Evolutionary conservation across 495 filamentous ascomycete genomes (phyloP), one percentile per base, ranked within the genome.

Genomic region (Chaetomium cochliodes): DNA sequence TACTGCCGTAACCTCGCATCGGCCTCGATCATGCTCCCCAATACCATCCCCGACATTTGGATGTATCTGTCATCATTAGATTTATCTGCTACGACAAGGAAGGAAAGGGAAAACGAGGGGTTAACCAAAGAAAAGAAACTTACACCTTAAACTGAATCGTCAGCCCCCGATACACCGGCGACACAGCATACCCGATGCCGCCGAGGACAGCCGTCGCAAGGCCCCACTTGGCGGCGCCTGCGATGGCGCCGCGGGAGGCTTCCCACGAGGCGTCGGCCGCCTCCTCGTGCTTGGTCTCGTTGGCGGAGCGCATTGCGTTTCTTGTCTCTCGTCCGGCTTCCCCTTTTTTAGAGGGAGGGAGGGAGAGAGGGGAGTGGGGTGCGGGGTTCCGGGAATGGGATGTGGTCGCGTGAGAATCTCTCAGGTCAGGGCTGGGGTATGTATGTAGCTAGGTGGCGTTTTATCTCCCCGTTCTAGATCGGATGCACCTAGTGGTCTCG

Each of bases 121-220:
- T 6, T 16, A 22, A 33, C 46, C 28, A 65, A 47, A 33, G 26
- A 18, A 28, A 37, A 12, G 15, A 6, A 33, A 65, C 44, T 66
- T 83, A 91, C 80, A 93, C 86, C 79, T 96, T 97, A 77, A 96
- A 97, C 73, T 96, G 92, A 22, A 92, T 79, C 2, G 92, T 97
- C 67, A 96, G 72, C 0, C 89, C 85, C 28, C 92, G 85, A 70
- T 96, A 97, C 16, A 97, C 68, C 9, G 91, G 91, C 20, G 87
- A 87, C 61, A 86, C 71, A 42, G 74, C 70, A 67, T 86, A 89
- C 1, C 81, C 87, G 11, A 81, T 28, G 23, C 76, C 84, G 28
- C 82, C 87, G 47, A 88, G 78, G 26, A 82, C 64, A 4, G 81
- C 86, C n/a, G 79, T 78, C 28, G 78, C 83, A 33, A 82, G 68